A percentile compares a stretch with the other conserved stretches of the same genome.
Conservation (phyloP, 352 stramenopile species). For the Phytophthora podocarpi region DNA sequence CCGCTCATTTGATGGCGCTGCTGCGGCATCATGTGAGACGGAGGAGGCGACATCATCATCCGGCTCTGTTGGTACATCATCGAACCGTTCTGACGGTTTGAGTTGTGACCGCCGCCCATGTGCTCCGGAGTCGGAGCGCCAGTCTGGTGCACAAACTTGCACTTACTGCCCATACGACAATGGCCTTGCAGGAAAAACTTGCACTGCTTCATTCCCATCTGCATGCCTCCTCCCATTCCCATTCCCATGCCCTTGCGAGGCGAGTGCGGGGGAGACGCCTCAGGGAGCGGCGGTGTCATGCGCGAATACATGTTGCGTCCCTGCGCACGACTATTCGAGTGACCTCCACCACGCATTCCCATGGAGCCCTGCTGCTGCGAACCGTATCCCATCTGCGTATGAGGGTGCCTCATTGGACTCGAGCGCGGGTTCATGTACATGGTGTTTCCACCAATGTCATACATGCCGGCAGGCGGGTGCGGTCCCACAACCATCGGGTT, state of each 20-base stretch:
- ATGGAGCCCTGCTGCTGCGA: constrained; percentile 34
- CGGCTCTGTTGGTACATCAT: constrained; percentile 43
- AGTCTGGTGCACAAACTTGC: constrained; percentile 78
- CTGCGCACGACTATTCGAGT: constrained; percentile 29
- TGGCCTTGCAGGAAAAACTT: constrained; percentile 88
- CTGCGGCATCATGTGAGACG: constrained; percentile 40
- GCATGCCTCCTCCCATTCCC: constrained; percentile 24
- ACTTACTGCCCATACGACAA: constrained; percentile 87
- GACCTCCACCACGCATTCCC: constrained; percentile 38
- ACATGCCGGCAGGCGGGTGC: constrained; percentile 34
- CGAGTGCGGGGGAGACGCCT: constrained; percentile 67
- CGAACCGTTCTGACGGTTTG: constrained; percentile 22
- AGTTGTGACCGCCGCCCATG: constrained; percentile 26
- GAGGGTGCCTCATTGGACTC: constrained; percentile 38
- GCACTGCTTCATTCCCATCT: constrained; percentile 74
- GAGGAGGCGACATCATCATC: constrained; percentile 41
- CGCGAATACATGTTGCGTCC: constrained; percentile 52
- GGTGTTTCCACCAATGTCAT: constrained; percentile 35
- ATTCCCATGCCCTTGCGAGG: constrained; percentile 45
- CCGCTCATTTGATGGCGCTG: constrained; percentile 41
- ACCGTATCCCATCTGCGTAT: constrained; percentile 49
- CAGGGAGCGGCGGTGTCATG: constrained; percentile 60
- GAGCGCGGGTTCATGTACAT: constrained; percentile 57
- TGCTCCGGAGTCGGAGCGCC: constrained; percentile 28
- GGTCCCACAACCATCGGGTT: constrained; percentile 40